Base-by-base conservation (phyloP, 2,329 filamentous ascomycete genomes). In the Boeremia lycopersici region DNA sequence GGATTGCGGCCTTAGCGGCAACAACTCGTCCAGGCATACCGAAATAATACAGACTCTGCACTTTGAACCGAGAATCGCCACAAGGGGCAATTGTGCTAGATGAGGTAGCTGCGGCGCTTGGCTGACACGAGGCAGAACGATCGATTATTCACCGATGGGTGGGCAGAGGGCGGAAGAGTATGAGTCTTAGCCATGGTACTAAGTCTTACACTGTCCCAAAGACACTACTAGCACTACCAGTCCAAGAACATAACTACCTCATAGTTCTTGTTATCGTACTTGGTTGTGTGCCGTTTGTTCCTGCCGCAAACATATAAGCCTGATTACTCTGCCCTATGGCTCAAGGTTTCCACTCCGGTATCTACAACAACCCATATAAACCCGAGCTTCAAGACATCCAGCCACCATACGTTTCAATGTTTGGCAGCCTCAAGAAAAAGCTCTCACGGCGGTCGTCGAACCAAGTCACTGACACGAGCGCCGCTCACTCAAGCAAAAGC, bases 361-460 rank as follows among this genome's bases (percentile, higher is more conserved):
- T 17, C 40, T 33, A 53, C 49, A 29, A 41, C 52, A 52, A 31
- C 39, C 33, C 41, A n/a, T 36, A 41, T 26, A 46, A 28, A 17
- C 30, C 26, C n/a, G n/a, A 30, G n/a, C 34, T 12, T 23, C 31
- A 42, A 23, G 42, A 29, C 6, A 29, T 39, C 33, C 23, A 30
- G 26, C 13, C n/a, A 52, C 10, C 45, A 35, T 23, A 57, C 28
- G 4, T 48, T 43, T 48, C 33, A 35, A 53, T 70, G 52, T 62
- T 72, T 41, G 53, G 48, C 39, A 57, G 58, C 31, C 26, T 74
- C n/a, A 70, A 64, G 53, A 65, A 65, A 45, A 66, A 61, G 48
- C 61, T 72, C 25, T 60, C 60, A 10, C 59, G 57, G 36, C 59
- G 59, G 17, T 42, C 47, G 25, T 63, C 64, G 11, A 62, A 63